These are phyloP conservation scores for Plantago ovata DNA, from an alignment of 257 asterid genomes.

Conservation along the genomic window DNA sequence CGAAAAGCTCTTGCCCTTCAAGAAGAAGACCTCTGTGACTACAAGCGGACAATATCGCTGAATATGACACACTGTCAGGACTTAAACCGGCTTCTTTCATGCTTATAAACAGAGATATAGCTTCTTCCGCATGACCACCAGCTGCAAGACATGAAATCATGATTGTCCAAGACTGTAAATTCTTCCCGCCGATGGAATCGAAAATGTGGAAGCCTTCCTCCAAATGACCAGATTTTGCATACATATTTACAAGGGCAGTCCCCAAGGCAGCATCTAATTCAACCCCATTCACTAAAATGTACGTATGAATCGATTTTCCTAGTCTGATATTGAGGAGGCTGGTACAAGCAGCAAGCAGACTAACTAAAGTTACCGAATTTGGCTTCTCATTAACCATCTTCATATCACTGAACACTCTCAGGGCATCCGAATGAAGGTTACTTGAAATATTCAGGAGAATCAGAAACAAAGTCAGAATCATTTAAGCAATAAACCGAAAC, in stretches of 20 bases:
- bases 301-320: conserved; percentile 55
- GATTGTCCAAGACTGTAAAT: conserved; percentile 63
- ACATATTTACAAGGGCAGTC: conserved; percentile 65
- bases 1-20: conserved; percentile 42
- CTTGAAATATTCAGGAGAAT: conserved; percentile 32
- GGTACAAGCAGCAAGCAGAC: conserved; percentile 63
- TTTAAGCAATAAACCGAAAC: no score
- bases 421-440: conserved; percentile 39
- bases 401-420: conserved; percentile 50
- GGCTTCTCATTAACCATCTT: conserved; percentile 39
- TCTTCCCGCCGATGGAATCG: conserved; percentile 31
- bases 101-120: conserved; percentile 43
- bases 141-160: conserved; percentile 69
- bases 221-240: conserved; percentile 56
- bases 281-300: conserved; percentile 39
- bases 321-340: conserved; percentile 46
- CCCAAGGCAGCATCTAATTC: conserved; percentile 47
- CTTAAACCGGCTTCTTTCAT: conserved; percentile 55
- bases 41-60: conserved; percentile 63
- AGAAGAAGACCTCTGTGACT: conserved; percentile 60
- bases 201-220: conserved; percentile 52
- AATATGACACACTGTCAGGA: conserved; percentile 60
- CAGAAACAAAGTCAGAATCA: neutral
- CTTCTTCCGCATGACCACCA: conserved; percentile 56
- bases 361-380: conserved; percentile 47